A percentile compares a stretch with the other conserved stretches of the same genome.
Conservation (phyloP, 75 land plant species). For the Selaginella moellendorffii region DNA sequence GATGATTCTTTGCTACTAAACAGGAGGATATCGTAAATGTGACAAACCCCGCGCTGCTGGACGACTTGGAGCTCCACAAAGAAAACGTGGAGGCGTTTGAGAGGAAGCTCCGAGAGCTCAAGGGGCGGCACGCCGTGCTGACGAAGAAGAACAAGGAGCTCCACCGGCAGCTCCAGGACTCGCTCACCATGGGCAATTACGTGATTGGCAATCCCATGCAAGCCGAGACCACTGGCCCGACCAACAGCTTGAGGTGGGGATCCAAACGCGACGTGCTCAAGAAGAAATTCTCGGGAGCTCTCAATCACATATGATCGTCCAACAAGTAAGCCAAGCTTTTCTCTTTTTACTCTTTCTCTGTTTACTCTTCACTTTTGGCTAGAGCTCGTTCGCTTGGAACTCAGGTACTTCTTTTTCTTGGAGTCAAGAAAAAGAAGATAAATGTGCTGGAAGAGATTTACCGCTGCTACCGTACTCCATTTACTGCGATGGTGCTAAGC, state of each 20-base stretch:
- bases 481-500: no score
- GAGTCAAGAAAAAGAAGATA: no score
- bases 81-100: neutral
- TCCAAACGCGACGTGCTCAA: neutral
- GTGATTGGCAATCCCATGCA: neutral
- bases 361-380: no score
- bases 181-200: neutral
- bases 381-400: no score
- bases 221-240: neutral
- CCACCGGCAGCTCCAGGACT: neutral
- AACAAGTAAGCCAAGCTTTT: no score
- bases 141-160: neutral
- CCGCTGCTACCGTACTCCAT: no score
- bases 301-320: neutral
- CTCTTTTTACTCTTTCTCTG: no score
- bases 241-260: neutral
- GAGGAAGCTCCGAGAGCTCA: neutral
- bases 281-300: neutral
- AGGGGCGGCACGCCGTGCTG: neutral
- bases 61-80: neutral
- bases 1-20: no score
- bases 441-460: no score
- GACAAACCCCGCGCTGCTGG: neutral
- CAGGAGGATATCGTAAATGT: neutral
- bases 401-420: no score